These are phyloP conservation scores for Penicillium simplicissimum DNA, from an alignment of 495 filamentous ascomycete species.

Conservation along the genomic window DNA sequence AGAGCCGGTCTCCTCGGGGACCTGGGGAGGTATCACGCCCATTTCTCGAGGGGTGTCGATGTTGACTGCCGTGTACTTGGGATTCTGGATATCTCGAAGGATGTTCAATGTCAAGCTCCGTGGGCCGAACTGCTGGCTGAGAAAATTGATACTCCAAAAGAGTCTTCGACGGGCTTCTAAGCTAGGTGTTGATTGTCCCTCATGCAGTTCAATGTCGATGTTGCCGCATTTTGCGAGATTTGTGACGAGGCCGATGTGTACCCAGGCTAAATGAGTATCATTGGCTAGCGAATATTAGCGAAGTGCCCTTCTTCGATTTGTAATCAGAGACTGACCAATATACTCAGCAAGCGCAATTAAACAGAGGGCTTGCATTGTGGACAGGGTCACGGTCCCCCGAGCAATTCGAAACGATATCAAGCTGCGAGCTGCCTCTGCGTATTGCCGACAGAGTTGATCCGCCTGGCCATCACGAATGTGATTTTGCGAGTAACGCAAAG, in stretches of 20 bases:
- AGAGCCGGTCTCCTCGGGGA: conserved; percentile 30
- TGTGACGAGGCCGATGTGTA: conserved; percentile 27
- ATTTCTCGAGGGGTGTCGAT: conserved; percentile 17
- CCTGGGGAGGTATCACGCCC: conserved; percentile 24
- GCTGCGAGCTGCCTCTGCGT: conserved; percentile 38
- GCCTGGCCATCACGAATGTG: conserved; percentile 20
- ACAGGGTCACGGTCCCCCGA: conserved; percentile 40
- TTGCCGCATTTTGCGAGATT: conserved; percentile 39
- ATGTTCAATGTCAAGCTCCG: conserved; percentile 37
- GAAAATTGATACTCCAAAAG: conserved; percentile 47
- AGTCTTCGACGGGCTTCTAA: conserved; percentile 38
- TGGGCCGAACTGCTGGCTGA: conserved; percentile 42
- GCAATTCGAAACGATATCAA: conserved; percentile 43
- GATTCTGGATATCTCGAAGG: conserved; percentile 33
- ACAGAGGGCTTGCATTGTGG: conserved; percentile 44
- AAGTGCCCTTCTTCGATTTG: background rate
- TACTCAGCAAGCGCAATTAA: conserved; percentile 43
- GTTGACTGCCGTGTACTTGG: conserved; percentile 26
- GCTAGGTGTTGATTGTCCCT: conserved; percentile 23
- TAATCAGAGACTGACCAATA: conserved; percentile 27
- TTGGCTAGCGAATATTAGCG: conserved; percentile 4
- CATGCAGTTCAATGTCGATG: conserved; percentile 37
- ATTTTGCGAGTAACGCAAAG: conserved; percentile 34
- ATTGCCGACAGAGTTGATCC: conserved; percentile 33
- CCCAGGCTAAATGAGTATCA: conserved; percentile 30